These are phyloP conservation scores for Cucumis melo DNA, from an alignment of 306 rosid species.

Conservation along the genomic window DNA sequence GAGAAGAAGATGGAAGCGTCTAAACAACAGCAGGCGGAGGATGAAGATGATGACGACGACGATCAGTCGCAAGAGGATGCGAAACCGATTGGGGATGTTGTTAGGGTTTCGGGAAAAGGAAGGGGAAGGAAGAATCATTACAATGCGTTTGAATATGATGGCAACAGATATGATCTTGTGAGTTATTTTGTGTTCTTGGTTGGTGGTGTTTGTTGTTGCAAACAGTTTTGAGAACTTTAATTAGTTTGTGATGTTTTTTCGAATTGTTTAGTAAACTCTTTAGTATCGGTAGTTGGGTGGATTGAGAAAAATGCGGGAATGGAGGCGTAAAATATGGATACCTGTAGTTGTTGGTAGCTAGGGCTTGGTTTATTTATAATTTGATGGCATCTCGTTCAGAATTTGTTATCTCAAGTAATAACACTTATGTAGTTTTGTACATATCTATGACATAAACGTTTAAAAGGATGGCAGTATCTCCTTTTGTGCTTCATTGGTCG, in stretches of 20 bases:
- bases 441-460: background rate
- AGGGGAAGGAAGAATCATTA: slow-evolving; percentile 51
- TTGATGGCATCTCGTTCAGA: background rate
- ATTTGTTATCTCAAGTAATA: background rate
- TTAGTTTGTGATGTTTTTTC: background rate
- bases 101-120: slow-evolving; percentile 71
- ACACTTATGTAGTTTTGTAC: background rate
- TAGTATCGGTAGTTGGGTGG: background rate
- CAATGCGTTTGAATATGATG: slow-evolving; percentile 62
- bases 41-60: slow-evolving; percentile 32
- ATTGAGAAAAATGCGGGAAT: background rate
- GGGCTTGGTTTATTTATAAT: background rate
- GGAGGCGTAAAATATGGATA: background rate
- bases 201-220: background rate
- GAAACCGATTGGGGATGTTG: slow-evolving; percentile 56
- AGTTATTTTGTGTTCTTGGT: slow-evolving; percentile 1
- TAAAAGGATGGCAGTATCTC: background rate
- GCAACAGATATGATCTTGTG: slow-evolving; percentile 58
- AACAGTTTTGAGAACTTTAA: background rate
- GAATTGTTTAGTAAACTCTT: background rate
- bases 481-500: background rate
- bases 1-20: slow-evolving; percentile 9
- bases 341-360: background rate
- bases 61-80: slow-evolving; percentile 46
- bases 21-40: slow-evolving; percentile 1